Evolutionary conservation across 2,329 filamentous ascomycete species (phyloP), one percentile per base, ranked within the genome.

Genomic region (Diplodia corticola): DNA sequence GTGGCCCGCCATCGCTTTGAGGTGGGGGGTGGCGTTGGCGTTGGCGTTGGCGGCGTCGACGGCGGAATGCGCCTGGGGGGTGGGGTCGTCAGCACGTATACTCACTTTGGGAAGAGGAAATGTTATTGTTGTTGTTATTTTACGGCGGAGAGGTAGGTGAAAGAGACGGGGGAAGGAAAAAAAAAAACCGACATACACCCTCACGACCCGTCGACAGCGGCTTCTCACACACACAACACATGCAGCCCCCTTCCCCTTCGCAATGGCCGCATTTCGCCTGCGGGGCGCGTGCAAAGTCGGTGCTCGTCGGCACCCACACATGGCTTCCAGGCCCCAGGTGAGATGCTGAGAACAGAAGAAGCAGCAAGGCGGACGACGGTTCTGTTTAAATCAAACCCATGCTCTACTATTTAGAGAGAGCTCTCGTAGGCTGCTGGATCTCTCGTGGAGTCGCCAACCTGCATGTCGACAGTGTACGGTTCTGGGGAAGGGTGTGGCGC

Each of bases 1-100:
- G 73, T 81, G 82, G 24, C 78, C 80, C 40, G 73, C 75, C 79
- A 82, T 81, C 64, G 81, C 75, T 68, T 80, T 80, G 12, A 80
- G 69, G 13, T 79, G 70, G 0, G 77, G 75, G 46, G 75, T 71
- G 50, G 73, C 73, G 64, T 73, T 74, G 24, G 78, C 77, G 46
- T 75, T 71, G 50, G 73, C 73, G 64, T 73, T 74, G 24, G 78
- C 77, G 30, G 70, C 73, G 9, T 77, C 73, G 13, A 80, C 73
- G 5, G 80, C 74, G 30, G 72, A 64, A 67, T 65, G 50, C 13
- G 69, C 67, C 70, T 72, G 50, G 48, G 35, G 13, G 54, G 22
- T 12, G n/a, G 17, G 2, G 3, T 22, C 1, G 37, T 59, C 37
- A 59, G 35, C 37, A 17, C 46, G 51, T n/a, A 60, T 30, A 20